Conservation (phyloP, 2,329 filamentous ascomycete genomes). For the Mycogone perniciosa region DNA sequence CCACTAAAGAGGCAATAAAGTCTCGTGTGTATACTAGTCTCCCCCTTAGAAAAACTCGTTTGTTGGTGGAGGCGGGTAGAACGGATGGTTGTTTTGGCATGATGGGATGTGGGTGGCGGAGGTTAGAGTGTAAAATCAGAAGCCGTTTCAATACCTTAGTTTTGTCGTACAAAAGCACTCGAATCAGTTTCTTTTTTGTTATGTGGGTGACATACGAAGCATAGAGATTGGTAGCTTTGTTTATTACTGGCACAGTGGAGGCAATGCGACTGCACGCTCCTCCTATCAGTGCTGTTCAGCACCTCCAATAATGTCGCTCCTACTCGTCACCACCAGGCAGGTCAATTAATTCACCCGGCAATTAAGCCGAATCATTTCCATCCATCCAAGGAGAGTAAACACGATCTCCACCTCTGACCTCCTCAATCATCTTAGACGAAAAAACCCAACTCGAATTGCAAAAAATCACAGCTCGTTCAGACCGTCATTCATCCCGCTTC, state of each 20-base stretch:
- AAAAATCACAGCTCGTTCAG: too few relatives aligned
- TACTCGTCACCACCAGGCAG: slow-evolving; percentile 7
- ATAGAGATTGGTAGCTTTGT: too few relatives aligned
- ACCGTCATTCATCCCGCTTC: too few relatives aligned
- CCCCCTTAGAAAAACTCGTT: slow-evolving; percentile 37
- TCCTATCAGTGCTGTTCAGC: neutral
- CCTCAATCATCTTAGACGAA: neutral
- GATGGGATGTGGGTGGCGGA: slow-evolving; percentile 25
- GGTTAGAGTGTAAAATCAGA: slow-evolving; percentile 47
- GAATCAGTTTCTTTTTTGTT: too few relatives aligned
- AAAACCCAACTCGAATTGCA: too few relatives aligned
- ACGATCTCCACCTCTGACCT: neutral
- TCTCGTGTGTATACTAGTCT: slow-evolving; percentile 38
- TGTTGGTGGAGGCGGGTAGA: slow-evolving; percentile 38
- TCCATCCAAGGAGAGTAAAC: neutral
- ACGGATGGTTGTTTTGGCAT: slow-evolving; percentile 26
- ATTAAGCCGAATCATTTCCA: slow-evolving; percentile 9
- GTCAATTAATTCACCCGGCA: slow-evolving; percentile 7
- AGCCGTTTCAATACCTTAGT: slow-evolving; percentile 35
- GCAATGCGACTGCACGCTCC: neutral
- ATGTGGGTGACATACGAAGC: too few relatives aligned
- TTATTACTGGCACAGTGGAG: too few relatives aligned
- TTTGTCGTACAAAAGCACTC: neutral
- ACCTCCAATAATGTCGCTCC: slow-evolving; percentile 10
- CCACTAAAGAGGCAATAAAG: slow-evolving; percentile 33